phyloP scores from a whole-genome alignment of 306 rosid genomes.

The Parietaria judaica region DNA sequence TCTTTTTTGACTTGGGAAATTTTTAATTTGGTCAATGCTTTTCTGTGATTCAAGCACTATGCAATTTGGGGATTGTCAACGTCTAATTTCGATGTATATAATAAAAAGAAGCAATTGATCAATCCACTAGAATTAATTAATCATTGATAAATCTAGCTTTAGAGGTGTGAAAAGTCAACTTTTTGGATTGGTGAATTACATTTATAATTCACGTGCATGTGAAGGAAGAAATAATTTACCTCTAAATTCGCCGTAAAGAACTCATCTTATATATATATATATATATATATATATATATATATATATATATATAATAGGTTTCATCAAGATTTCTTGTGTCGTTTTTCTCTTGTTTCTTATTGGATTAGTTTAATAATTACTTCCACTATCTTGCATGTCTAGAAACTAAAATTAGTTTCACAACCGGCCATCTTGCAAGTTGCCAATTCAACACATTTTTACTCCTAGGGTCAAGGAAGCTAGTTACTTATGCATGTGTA shows the following conservation, averaged over 20 bases:
- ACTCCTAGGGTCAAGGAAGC: too few relatives aligned
- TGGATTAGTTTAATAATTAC: too few relatives aligned
- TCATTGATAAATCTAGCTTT: not conserved
- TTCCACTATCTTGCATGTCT: not conserved
- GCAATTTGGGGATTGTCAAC: slow-evolving; percentile 4
- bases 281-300: too few relatives aligned
- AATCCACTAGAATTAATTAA: not conserved
- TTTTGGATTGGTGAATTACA: not conserved
- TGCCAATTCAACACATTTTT: not conserved
- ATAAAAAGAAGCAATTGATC: not conserved
- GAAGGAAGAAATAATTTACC: not conserved
- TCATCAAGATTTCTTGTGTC: too few relatives aligned
- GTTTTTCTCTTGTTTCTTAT: too few relatives aligned
- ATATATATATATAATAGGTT: too few relatives aligned
- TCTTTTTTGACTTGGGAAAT: not conserved
- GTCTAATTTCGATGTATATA: too few relatives aligned
- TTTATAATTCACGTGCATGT: not conserved
- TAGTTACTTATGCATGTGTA: too few relatives aligned
- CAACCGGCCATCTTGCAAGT: not conserved
- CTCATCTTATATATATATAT: not conserved
- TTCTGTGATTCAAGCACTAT: slow-evolving; percentile 2
- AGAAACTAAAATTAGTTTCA: not conserved
- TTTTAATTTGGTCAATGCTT: slow-evolving; percentile 26
- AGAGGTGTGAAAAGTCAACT: not conserved
- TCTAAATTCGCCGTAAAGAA: slow-evolving; percentile 4